Conservation (phyloP, 192 early-diverging fungal genomes). For the Umbelopsis vinacea region DNA sequence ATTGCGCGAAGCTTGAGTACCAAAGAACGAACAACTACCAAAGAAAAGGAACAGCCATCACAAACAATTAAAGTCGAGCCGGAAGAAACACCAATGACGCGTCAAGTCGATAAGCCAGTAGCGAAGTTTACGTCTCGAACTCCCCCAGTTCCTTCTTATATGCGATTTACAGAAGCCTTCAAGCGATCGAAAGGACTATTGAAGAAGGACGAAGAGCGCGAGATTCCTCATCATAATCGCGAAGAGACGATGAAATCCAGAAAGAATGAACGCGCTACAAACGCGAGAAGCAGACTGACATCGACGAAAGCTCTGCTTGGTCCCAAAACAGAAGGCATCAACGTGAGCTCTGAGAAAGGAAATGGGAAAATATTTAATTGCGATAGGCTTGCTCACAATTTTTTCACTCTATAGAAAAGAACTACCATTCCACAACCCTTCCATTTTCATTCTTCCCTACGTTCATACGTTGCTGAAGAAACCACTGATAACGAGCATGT, state of each 20-base stretch:
- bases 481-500: background rate
- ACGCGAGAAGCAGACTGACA: background rate
- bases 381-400: background rate
- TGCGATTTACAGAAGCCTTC: slow-evolving; percentile 4
- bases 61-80: background rate
- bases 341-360: slow-evolving; percentile 5
- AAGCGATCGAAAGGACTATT: slow-evolving; percentile 5
- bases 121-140: background rate
- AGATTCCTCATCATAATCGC: background rate
- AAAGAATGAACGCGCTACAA: background rate
- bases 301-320: background rate
- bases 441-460: slow-evolving; percentile 6
- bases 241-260: background rate
- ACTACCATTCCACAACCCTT: background rate
- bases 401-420: background rate
- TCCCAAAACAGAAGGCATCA: slow-evolving; percentile 10
- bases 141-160: background rate
- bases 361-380: background rate
- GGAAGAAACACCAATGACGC: background rate
- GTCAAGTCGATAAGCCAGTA: background rate
- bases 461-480: background rate
- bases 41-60: background rate
- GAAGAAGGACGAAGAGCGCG: background rate
- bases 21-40: background rate
- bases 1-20: background rate